Base-by-base conservation (phyloP, 805 yeast species). In the Pichia insulana region DNA sequence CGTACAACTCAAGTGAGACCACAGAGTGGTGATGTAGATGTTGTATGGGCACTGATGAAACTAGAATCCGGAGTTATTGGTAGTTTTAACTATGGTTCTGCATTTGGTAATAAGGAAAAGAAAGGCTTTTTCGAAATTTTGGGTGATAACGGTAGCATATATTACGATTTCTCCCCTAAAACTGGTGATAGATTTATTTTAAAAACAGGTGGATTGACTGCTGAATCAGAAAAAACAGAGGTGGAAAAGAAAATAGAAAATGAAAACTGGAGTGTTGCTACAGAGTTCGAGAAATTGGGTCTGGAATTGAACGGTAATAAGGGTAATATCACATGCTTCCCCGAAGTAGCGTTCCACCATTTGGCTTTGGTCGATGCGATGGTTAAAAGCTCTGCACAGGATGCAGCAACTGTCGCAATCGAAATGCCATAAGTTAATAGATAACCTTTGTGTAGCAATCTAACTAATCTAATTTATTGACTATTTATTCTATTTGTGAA, bases 291-390 rank as follows among this genome's bases (percentile, higher is more conserved):
- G 44, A 68, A 71, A 47, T 65, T 74, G 42, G 75, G 71, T 34
- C 62, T 68, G 34, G 57, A 59, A 25, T 41, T 64, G 12, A 41
- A 39, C 6, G 43, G 54, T 9, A 49, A 51, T 10, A 57, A 61
- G 42, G 50, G 45, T 17, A 40, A 36, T 20, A 42, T 58, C 17
- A 34, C 53, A 12, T 46, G 62, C 34, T 70, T 79, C n/a, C 95
- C 96, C 20, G 81, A 75, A 49, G 73, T 69, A 48, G 87, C 94
- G 6, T 89, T 83, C 78, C 96, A 89, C 63, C 97, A 90, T 62
- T 76, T 89, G 61, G 96, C 96, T 7, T 74, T 86, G 52, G 77
- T 90, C 44, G 95, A 77, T 43, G 97, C 96, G 22, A 83, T 85
- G 46, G 64, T 90, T 30, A 80, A 82, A 50, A 80, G 92, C 45